Evolutionary conservation across 2,329 filamentous ascomycete genomes (phyloP), one percentile per base, ranked within the genome.

Genomic region (Ilyonectria robusta): DNA sequence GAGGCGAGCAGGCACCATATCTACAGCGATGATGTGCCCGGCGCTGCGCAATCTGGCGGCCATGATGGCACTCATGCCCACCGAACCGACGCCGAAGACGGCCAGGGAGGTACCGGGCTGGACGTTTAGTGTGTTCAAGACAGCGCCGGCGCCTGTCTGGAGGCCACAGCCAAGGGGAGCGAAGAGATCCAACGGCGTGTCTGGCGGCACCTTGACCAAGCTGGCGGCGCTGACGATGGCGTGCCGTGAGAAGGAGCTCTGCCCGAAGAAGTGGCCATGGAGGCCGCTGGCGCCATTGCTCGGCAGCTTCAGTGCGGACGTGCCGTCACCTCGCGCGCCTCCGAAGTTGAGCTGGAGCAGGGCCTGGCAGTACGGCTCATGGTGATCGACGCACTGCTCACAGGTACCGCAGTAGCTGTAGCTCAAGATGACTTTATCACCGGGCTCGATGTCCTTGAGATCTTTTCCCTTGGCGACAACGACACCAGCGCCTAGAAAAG

Each of bases 61-160:
- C 70, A 72, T 72, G 8, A 72, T 31, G 3, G 65, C 67, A 2
- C 65, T 59, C 13, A 72, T 33, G 0, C 70, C 70, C 8, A 72
- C 70, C 0, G 62, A 54, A 0, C 70, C 70, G 0, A 66, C 65
- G 0, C 70, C 70, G 21, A 66, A 72, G 0, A 72, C 35, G 1
- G 68, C 70, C 0, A 72, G 5, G 3, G 67, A 66, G 5, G 29
- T 65, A 2, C 60, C 67, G 0, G 57, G 56, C 13, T 62, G 46
- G 9, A 72, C 65, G 8, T 72, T 13, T 1, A 72, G 21, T 0
- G 60, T 65, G 2, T 72, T 72, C 19, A 72, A 59, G 0, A 70
- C 23, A 0, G 65, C 58, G 1, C 70, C 70, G 4, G 58, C 62
- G 8, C 70, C 70, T 1, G 70, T 72, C 15, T 72, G 70, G 11